Conservation (phyloP, 805 yeast genomes). For the Citeromyces nyonsensis region DNA sequence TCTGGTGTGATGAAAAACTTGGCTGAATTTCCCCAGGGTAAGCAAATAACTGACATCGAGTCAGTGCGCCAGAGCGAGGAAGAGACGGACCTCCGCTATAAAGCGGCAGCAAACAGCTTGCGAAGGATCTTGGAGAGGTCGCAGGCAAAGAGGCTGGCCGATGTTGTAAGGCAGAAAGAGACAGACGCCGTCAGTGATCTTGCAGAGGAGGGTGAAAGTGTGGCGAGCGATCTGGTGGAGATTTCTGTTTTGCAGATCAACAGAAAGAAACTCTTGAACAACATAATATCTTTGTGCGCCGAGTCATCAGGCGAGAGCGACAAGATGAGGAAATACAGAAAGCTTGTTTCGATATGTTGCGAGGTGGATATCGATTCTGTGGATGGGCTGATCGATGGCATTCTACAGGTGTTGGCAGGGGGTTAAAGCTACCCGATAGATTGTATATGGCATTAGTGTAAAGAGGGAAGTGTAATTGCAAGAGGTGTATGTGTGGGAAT, state of each 20-base stretch:
- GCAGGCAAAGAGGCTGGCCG: constrained; percentile 28
- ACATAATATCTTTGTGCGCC: constrained; percentile 17
- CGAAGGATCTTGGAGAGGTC: constrained; percentile 13
- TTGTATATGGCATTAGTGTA: no score
- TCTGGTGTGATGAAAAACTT: no score
- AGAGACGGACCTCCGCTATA: no score
- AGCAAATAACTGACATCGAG: no score
- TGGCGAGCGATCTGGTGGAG: constrained; percentile 16
- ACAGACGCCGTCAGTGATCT: constrained; percentile 7
- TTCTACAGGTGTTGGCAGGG: constrained; percentile 13
- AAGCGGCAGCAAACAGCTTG: no score
- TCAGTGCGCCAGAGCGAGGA: no score
- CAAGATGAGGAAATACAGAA: constrained; percentile 51
- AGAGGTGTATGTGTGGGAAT: no score
- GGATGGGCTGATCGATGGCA: constrained; percentile 50
- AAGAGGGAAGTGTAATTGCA: no score
- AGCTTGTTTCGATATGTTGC: constrained; percentile 53
- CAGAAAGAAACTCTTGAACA: constrained; percentile 37
- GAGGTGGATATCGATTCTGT: constrained; percentile 54
- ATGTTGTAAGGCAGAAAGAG: constrained; percentile 21
- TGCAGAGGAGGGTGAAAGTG: constrained; percentile 5
- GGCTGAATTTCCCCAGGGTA: no score
- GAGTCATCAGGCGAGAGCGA: constrained; percentile 27
- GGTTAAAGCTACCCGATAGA: no score
- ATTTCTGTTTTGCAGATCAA: constrained; percentile 38